Percentiles rank a stretch among this genome's conserved stretches.
These are phyloP conservation scores for Didymella keratinophila DNA, from an alignment of 2,329 filamentous ascomycete genomes.

Conservation along the genomic window DNA sequence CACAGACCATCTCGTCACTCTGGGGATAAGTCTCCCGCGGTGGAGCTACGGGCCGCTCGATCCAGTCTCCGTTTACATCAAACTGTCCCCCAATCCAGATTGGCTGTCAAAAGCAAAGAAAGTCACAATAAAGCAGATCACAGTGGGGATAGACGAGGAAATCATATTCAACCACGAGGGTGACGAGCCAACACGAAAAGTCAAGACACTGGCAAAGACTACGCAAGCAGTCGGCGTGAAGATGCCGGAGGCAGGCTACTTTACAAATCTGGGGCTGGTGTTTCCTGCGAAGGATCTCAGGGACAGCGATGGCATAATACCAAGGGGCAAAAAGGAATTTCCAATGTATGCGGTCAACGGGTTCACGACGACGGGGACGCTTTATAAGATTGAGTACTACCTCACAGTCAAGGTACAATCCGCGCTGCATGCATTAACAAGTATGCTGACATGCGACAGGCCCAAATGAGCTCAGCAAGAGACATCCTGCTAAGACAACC, in stretches of 20 bases:
- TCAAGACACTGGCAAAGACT: slow-evolving; percentile 86
- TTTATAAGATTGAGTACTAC: slow-evolving; percentile 99
- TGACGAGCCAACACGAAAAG: slow-evolving; percentile 89
- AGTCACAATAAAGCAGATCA: slow-evolving; percentile 93
- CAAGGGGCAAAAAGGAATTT: slow-evolving; percentile 83
- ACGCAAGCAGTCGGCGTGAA: slow-evolving; percentile 82
- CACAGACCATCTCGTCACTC: slow-evolving; percentile 87
- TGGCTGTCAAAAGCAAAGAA: slow-evolving; percentile 90
- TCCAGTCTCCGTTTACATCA: slow-evolving; percentile 95
- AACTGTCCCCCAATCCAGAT: slow-evolving; percentile 88
- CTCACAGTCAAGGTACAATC: slow-evolving; percentile 82
- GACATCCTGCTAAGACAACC: slow-evolving; percentile 90
- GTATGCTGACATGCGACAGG: slow-evolving; percentile 66
- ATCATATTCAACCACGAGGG: slow-evolving; percentile 99
- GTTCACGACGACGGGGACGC: slow-evolving; percentile 90
- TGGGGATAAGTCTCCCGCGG: slow-evolving; percentile 89
- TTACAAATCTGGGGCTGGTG: slow-evolving; percentile 88
- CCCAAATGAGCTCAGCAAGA: slow-evolving; percentile 83
- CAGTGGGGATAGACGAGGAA: slow-evolving; percentile 92
- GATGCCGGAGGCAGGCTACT: slow-evolving; percentile 89
- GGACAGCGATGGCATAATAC: slow-evolving; percentile 86
- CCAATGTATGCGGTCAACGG: slow-evolving; percentile 87
- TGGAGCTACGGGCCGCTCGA: slow-evolving; percentile 98
- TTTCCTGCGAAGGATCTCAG: slow-evolving; percentile 90
- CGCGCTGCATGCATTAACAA: slow-evolving; percentile 3